Evolutionary conservation across 306 rosid species (phyloP).

Genomic region (Echinosophora koreensis): DNA sequence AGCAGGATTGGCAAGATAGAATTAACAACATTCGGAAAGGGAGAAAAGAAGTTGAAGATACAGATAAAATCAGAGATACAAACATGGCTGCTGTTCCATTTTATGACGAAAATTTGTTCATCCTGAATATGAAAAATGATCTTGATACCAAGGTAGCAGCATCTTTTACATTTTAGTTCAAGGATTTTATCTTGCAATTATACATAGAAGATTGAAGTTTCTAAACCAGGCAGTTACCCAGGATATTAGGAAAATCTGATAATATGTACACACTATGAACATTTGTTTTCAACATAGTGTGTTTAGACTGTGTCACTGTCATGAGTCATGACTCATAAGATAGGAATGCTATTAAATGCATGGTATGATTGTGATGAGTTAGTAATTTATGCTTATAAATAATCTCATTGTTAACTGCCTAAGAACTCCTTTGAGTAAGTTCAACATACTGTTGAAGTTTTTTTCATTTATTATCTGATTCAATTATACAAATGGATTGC

Average conservation of each 20-base stretch:
- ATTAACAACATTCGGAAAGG: constrained; percentile 72
- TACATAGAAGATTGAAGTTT: constrained; percentile 19
- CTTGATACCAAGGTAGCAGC: constrained; percentile 75
- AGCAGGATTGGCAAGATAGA: constrained; percentile 92
- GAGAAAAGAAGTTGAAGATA: constrained; percentile 67
- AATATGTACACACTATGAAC: constrained; percentile 25
- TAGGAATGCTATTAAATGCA: constrained; percentile 16
- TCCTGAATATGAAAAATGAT: constrained; percentile 69
- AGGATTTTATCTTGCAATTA: constrained; percentile 26
- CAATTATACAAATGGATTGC: constrained; percentile 25
- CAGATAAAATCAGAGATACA: constrained; percentile 60
- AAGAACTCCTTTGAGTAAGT: constrained; percentile 26
- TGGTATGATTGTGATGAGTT: constrained; percentile 32
- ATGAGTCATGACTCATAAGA: constrained; percentile 32
- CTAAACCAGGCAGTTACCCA: neutral
- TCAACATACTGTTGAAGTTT: constrained; percentile 22
- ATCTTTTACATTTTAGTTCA: constrained; percentile 32
- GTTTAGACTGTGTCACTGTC: constrained; percentile 13
- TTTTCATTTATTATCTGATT: constrained; percentile 27
- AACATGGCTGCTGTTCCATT: constrained; percentile 61
- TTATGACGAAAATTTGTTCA: constrained; percentile 73
- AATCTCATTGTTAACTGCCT: constrained; percentile 20
- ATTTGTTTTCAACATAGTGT: neutral
- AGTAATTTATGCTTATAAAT: constrained; percentile 14
- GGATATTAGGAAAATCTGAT: constrained; percentile 37